These are phyloP conservation scores for Pseudocercospora macadamiae DNA, from an alignment of 2,329 filamentous ascomycete species.

Conservation along the genomic window DNA sequence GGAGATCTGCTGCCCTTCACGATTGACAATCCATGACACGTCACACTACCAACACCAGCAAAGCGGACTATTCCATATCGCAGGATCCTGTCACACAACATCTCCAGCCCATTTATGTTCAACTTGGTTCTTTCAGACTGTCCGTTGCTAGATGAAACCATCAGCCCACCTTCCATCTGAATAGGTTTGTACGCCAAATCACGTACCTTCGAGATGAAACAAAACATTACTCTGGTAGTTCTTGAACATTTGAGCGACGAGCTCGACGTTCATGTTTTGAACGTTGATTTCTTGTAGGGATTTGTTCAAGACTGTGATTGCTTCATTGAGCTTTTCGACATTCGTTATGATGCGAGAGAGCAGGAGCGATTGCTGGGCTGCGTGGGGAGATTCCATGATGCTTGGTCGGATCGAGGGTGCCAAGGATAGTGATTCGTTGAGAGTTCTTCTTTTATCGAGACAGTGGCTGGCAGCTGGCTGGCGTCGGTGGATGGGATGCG, in stretches of 20 bases:
- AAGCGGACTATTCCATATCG: no score
- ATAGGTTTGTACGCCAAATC: neutral
- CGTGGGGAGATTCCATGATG: conserved; percentile 84
- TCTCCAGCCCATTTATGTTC: no score
- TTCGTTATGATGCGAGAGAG: conserved; percentile 96
- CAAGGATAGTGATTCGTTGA: no score
- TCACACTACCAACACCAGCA: no score
- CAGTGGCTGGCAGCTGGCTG: neutral
- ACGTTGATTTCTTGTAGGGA: conserved; percentile 97
- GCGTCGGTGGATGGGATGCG: no score
- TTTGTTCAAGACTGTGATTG: conserved; percentile 89
- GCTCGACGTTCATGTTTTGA: conserved; percentile 97
- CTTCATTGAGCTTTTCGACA: conserved; percentile 96
- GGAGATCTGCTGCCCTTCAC: no score
- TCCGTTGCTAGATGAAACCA: conserved; percentile 27
- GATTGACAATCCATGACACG: no score
- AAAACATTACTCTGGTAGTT: conserved; percentile 98
- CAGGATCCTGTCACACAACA: no score
- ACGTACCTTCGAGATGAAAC: conserved; percentile 88
- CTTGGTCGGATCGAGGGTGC: no score
- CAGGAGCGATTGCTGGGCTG: conserved; percentile 93
- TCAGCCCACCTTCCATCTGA: conserved; percentile 3
- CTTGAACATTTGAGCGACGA: conserved; percentile 99
- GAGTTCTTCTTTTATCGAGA: no score
- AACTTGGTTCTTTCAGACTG: conserved; percentile 33